Conservation (phyloP, 768 basidiomycete species). For the Asterophora lycoperdoides region DNA sequence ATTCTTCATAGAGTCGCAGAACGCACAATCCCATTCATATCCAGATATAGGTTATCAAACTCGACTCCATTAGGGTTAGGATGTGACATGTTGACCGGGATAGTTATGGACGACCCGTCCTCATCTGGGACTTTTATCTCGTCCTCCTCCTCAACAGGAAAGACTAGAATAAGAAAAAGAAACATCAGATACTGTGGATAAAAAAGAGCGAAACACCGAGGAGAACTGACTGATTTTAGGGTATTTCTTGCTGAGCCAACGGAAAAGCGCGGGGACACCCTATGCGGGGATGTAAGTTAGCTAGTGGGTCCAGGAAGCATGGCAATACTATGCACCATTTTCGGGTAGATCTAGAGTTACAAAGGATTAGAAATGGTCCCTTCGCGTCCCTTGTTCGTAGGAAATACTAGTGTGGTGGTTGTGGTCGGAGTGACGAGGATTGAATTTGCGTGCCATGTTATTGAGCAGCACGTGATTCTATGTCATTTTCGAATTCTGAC, state of each 20-base stretch:
- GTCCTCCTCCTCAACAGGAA: conserved; percentile 81
- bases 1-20: not conserved
- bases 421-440: conserved; percentile 6
- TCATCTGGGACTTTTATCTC: conserved; percentile 63
- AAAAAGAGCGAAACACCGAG: not conserved
- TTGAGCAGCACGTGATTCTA: conserved; percentile 12
- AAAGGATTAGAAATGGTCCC: not conserved
- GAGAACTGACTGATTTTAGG: conserved; percentile 81
- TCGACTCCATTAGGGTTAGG: conserved; percentile 95
- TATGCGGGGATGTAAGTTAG: conserved; percentile 26
- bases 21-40: conserved; percentile 98
- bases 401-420: not conserved
- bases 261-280: conserved; percentile 98
- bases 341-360: not conserved
- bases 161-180: conserved; percentile 38
- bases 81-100: conserved; percentile 73
- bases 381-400: not conserved
- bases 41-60: conserved; percentile 94
- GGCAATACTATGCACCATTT: conserved; percentile 1
- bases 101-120: conserved; percentile 59
- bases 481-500: conserved; percentile 14
- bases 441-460: conserved; percentile 6
- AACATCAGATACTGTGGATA: not conserved
- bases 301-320: not conserved
- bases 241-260: conserved; percentile 98